Conservation (phyloP, 805 yeast genomes). For the Sugiyamaella qingdaonensis region DNA sequence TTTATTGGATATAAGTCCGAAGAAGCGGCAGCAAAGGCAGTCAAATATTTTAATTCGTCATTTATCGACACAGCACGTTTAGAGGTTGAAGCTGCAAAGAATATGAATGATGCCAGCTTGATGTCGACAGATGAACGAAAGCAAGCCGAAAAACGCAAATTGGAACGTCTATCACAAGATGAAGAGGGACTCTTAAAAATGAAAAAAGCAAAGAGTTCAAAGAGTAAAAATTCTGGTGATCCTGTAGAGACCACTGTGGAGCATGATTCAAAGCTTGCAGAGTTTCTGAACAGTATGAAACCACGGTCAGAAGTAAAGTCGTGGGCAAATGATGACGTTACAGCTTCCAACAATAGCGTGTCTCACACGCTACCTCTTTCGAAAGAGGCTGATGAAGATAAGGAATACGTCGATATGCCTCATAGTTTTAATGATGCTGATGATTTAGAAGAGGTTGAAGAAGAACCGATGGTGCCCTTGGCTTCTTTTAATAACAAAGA, state of each 20-base stretch:
- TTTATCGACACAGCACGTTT: constrained; percentile 80
- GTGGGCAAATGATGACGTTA: constrained; percentile 59
- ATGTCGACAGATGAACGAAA: constrained; percentile 16
- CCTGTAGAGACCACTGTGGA: constrained; percentile 22
- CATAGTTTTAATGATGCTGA: constrained; percentile 20
- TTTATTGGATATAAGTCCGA: constrained; percentile 79
- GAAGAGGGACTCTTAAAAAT: constrained; percentile 25
- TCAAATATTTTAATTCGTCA: constrained; percentile 65
- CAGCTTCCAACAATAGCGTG: constrained; percentile 28
- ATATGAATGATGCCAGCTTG: constrained; percentile 78
- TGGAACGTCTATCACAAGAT: constrained; percentile 32
- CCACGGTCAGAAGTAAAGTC: constrained; percentile 66
- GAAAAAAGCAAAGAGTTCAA: constrained; percentile 38
- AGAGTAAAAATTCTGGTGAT: background rate
- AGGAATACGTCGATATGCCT: constrained; percentile 36
- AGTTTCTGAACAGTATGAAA: constrained; percentile 78
- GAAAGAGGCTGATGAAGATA: constrained; percentile 41
- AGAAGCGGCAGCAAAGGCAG: constrained; percentile 75
- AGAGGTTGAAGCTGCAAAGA: constrained; percentile 76
- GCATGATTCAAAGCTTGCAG: constrained; percentile 55
- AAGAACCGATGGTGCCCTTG: constrained; percentile 20
- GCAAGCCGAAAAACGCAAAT: constrained; percentile 17
- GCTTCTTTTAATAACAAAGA: constrained; percentile 15
- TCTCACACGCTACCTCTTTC: constrained; percentile 20
- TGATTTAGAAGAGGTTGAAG: constrained; percentile 45